A percentile compares a stretch with the other conserved stretches of the same genome.
Conservation (phyloP, 805 yeast species). For the Ogataea salicorniae region DNA sequence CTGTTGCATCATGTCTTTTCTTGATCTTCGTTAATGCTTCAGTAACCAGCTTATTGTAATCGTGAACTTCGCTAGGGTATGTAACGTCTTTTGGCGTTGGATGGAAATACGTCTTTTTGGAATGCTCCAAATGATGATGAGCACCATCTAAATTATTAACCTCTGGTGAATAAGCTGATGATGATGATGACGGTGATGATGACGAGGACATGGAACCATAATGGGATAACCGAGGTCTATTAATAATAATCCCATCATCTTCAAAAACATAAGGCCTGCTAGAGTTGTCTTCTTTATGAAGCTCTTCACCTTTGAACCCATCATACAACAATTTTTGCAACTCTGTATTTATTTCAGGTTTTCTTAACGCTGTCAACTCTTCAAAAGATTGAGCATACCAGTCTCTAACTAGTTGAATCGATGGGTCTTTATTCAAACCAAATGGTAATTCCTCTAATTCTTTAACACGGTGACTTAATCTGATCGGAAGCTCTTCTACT, state of each 20-base stretch:
- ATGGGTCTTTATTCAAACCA: slow-evolving; percentile 67
- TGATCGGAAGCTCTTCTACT: slow-evolving; percentile 80
- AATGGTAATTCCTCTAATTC: slow-evolving; percentile 78
- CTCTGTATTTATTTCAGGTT: slow-evolving; percentile 46
- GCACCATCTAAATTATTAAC: slow-evolving; percentile 7
- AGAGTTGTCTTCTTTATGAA: slow-evolving; percentile 3
- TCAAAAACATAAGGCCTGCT: slow-evolving; percentile 24
- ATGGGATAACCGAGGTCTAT: slow-evolving; percentile 15
- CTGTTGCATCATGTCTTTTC: slow-evolving; percentile 86
- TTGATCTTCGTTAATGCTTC: slow-evolving; percentile 67
- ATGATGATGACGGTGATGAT: too few relatives aligned
- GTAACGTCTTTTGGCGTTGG: slow-evolving; percentile 48
- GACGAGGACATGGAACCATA: too few relatives aligned
- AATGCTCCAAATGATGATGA: slow-evolving; percentile 5
- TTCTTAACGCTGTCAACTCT: slow-evolving; percentile 62
- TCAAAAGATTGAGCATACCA: slow-evolving; percentile 93
- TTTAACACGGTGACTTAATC: slow-evolving; percentile 80
- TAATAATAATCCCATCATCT: slow-evolving; percentile 46
- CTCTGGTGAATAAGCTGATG: slow-evolving; percentile 3
- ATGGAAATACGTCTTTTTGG: slow-evolving; percentile 39
- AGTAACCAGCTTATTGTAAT: slow-evolving; percentile 63
- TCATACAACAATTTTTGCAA: slow-evolving; percentile 33
- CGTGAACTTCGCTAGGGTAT: slow-evolving; percentile 72
- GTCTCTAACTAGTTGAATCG: slow-evolving; percentile 68
- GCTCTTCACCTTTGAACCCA: slow-evolving; percentile 5